Percentiles rank a stretch among this genome's conserved stretches.
phyloP scores from a whole-genome alignment of 208 protist species.

The Acanthamoeba lugdunensis region DNA sequence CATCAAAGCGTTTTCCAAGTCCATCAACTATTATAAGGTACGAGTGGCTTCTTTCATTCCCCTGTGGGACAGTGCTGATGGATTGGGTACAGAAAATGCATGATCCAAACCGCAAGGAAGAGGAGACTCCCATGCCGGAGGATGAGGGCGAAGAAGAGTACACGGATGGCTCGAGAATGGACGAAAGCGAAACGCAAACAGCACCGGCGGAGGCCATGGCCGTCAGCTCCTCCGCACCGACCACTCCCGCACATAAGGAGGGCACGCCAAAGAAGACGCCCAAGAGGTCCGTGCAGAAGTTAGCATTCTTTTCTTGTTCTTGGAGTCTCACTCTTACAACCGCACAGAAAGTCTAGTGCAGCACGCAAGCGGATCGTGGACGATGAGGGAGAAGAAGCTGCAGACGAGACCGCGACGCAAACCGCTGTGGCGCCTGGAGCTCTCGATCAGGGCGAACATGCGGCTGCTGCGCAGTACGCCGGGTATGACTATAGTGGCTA shows the following conservation, averaged over 20 bases:
- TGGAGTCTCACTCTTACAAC: not conserved
- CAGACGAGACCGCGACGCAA: not conserved
- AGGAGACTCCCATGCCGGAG: not conserved
- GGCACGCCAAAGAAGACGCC: not conserved
- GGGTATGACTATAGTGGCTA: not conserved
- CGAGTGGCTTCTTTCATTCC: not conserved
- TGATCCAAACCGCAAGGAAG: conserved; percentile 41
- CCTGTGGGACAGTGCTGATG: not conserved
- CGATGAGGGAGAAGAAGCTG: not conserved
- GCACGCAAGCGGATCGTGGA: not conserved
- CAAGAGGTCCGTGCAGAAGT: not conserved
- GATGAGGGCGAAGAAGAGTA: not conserved
- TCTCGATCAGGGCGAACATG: not conserved
- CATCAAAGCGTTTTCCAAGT: conserved; percentile 25
- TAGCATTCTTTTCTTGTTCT: not conserved
- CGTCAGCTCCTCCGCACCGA: not conserved
- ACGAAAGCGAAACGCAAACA: not conserved
- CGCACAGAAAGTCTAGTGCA: not conserved
- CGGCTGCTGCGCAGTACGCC: not conserved
- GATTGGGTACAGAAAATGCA: conserved; percentile 23
- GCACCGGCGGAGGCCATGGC: not conserved
- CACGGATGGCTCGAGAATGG: not conserved
- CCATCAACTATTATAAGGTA: conserved; percentile 31
- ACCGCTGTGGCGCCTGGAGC: not conserved
- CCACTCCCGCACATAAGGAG: conserved; percentile 2